Percentiles rank a stretch among this genome's conserved stretches.
Conservation (phyloP, 495 filamentous ascomycete genomes). For the Penicillium pulvis region DNA sequence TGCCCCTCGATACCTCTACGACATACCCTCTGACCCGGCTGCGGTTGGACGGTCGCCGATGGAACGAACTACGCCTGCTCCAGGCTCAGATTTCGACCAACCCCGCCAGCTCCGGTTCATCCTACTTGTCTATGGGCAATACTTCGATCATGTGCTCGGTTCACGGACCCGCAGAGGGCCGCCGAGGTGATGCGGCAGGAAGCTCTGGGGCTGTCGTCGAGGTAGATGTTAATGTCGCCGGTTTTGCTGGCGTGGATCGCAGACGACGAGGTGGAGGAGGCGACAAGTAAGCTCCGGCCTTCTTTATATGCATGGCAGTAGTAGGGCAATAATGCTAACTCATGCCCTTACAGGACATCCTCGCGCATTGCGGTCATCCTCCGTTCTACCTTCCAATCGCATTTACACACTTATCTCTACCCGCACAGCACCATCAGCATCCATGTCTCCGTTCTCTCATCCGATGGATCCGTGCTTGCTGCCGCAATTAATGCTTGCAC, state of each 20-base stretch:
- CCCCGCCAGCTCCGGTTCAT: constrained; percentile 84
- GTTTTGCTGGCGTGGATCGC: constrained; percentile 85
- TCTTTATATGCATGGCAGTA: neutral
- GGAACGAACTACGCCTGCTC: constrained; percentile 95
- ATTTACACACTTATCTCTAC: constrained; percentile 83
- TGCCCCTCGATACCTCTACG: constrained; percentile 89
- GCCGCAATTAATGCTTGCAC: constrained; percentile 90
- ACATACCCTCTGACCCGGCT: constrained; percentile 80
- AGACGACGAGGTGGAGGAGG: constrained; percentile 65
- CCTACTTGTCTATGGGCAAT: constrained; percentile 93
- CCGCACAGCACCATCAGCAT: constrained; percentile 84
- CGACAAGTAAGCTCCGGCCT: constrained; percentile 65
- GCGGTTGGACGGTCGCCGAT: constrained; percentile 90
- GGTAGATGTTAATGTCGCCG: constrained; percentile 84
- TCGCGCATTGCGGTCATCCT: constrained; percentile 79
- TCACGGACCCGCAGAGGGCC: constrained; percentile 73
- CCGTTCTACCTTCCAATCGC: constrained; percentile 67
- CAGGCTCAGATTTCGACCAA: constrained; percentile 90
- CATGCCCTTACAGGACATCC: constrained; percentile 59
- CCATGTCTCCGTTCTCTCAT: constrained; percentile 80
- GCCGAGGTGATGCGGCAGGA: constrained; percentile 49
- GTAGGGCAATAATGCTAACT: constrained; percentile 18
- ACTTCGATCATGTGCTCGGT: constrained; percentile 95
- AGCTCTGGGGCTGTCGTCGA: constrained; percentile 61
- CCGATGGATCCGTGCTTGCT: constrained; percentile 89